Percentiles rank a stretch among this genome's conserved stretches.
These are phyloP conservation scores for Gossypioides kirkii DNA, from an alignment of 345 rosid genomes.

Conservation along the genomic window DNA sequence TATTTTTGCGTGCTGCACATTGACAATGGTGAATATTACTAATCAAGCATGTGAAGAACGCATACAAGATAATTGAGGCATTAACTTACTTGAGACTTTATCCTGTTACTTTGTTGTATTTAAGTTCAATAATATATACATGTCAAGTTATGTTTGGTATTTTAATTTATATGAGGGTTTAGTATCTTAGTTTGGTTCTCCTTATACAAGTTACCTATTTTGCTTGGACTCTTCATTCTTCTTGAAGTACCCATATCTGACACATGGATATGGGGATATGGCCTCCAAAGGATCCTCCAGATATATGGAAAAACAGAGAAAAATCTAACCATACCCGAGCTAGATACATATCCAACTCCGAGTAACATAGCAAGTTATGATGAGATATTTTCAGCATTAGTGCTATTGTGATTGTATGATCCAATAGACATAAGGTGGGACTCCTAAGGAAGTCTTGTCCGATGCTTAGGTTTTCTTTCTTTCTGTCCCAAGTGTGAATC, in stretches of 20 bases:
- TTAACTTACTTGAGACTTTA: neutral
- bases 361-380: neutral
- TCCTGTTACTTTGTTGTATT: neutral
- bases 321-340: too few relatives aligned
- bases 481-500: neutral
- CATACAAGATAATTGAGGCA: neutral
- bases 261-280: too few relatives aligned
- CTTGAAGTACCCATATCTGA: too few relatives aligned
- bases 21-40: constrained; percentile 32
- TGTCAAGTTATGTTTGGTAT: too few relatives aligned
- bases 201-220: neutral
- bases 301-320: too few relatives aligned
- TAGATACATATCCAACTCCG: too few relatives aligned
- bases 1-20: constrained; percentile 36
- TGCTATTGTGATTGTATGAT: too few relatives aligned
- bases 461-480: neutral
- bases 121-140: neutral
- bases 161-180: too few relatives aligned
- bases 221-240: too few relatives aligned
- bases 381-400: neutral
- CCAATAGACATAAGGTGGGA: neutral
- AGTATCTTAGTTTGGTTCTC: neutral
- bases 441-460: neutral
- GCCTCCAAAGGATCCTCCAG: too few relatives aligned
- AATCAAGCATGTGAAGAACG: constrained; percentile 11